Conservation (phyloP, 805 yeast genomes). For the Jamesozyma hellenica region DNA sequence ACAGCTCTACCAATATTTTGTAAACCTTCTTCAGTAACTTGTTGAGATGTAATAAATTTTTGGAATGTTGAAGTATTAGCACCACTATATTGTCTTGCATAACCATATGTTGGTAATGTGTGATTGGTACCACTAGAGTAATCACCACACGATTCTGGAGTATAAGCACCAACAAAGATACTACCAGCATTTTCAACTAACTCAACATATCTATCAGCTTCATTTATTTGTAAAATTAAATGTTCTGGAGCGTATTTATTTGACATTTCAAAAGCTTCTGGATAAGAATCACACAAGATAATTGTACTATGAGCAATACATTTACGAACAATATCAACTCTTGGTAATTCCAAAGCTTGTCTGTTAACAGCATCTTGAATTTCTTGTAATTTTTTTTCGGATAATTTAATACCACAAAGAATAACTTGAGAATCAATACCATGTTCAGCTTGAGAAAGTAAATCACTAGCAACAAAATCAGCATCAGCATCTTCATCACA, state of each 20-base stretch:
- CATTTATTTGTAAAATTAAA: slow-evolving; percentile 77
- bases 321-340: slow-evolving; percentile 86
- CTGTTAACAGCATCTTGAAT: slow-evolving; percentile 74
- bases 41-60: slow-evolving; percentile 90
- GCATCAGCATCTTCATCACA: slow-evolving; percentile 85
- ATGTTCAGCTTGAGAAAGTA: slow-evolving; percentile 96
- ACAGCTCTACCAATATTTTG: slow-evolving; percentile 90
- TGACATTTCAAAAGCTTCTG: slow-evolving; percentile 78
- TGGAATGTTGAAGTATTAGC: slow-evolving; percentile 94
- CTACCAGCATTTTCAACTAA: slow-evolving; percentile 89
- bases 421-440: slow-evolving; percentile 97
- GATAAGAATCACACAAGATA: slow-evolving; percentile 54
- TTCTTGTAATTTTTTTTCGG: slow-evolving; percentile 46
- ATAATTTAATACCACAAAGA: slow-evolving; percentile 69
- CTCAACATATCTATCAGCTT: slow-evolving; percentile 64
- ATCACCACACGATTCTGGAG: slow-evolving; percentile 98
- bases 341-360: slow-evolving; percentile 78
- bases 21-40: slow-evolving; percentile 76
- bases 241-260: slow-evolving; percentile 97
- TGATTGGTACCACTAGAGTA: slow-evolving; percentile 97
- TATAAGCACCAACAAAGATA: slow-evolving; percentile 89
- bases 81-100: slow-evolving; percentile 95
- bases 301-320: slow-evolving; percentile 88
- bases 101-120: slow-evolving; percentile 96
- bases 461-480: slow-evolving; percentile 93